Base-by-base conservation (phyloP, 1,284 basidiomycete genomes). In the Ceratobasidium sp. region DNA sequence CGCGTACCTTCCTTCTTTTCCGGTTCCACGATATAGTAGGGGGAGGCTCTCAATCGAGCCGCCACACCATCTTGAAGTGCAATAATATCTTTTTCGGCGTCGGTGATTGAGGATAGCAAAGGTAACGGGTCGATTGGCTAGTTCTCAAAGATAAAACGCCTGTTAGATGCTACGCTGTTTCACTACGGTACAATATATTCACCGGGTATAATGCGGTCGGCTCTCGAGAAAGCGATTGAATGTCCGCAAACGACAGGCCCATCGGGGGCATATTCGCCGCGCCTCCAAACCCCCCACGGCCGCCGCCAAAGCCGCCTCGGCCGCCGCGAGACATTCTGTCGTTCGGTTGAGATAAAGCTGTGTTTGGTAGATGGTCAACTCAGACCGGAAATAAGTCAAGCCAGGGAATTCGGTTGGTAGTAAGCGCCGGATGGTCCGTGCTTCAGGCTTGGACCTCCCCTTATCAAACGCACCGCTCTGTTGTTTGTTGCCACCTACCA, bases 171-270 rank as follows among this genome's bases (percentile, higher is more conserved):
- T 33, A 48, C 41, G 24, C 4, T 9, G 14, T 63, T 24, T 44
- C 36, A 9, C 24, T 15, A 56, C 29, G 17, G n/a, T 24, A 27
- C 15, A 59, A n/a, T 14, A 65, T 76, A 83, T 91, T 82, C 85
- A 93, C 92, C 71, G 93, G 93, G 84, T 93, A 94, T 79, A 93
- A 82, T 48, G 89, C 89, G 53, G 90, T 90, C 74, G 86, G 90
- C 81, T 94, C 93, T 75, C 90, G 84, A 24, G 91, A 91, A 80
- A 94, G 83, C 60, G 88, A 85, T 81, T 93, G 91, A 64, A 94
- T 86, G 80, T 94, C 93, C 57, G 90, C 88, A 79, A 92, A 93
- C 4, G 90, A 89, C 51, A 94, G 86, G 31, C 93, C 93, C 90
- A 93, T 92, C 0, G 92, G 91, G 3, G 89, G 90, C 53, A 87